Percentiles rank a stretch among this genome's conserved stretches.
Evolutionary conservation across 1,284 basidiomycete genomes (phyloP).

Genomic region (Athelia sp.): DNA sequence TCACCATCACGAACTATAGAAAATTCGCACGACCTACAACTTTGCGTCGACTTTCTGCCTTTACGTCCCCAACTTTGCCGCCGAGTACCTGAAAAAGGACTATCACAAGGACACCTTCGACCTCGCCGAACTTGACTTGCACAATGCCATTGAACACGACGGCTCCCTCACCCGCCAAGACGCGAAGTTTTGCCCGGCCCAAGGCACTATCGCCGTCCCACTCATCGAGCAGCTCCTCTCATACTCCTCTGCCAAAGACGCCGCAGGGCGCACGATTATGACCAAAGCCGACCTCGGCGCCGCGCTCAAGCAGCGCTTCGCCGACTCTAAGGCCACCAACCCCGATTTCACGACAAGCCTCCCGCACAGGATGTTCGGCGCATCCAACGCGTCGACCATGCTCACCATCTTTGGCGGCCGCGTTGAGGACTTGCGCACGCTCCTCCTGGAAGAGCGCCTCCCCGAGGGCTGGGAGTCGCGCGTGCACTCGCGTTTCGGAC

Average conservation of each 20-base stretch:
- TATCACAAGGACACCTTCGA: slow-evolving; percentile 59
- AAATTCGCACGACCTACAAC: slow-evolving; percentile 57
- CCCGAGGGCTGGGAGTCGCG: slow-evolving; percentile 67
- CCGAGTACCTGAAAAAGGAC: slow-evolving; percentile 43
- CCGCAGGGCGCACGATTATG: slow-evolving; percentile 39
- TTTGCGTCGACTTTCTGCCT: slow-evolving; percentile 62
- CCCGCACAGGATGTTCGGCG: slow-evolving; percentile 58
- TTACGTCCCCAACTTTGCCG: slow-evolving; percentile 47
- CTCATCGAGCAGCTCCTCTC: slow-evolving; percentile 55
- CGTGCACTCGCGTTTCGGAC: slow-evolving; percentile 44
- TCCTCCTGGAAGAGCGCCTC: slow-evolving; percentile 62
- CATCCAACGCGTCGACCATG: slow-evolving; percentile 57
- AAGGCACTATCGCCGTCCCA: slow-evolving; percentile 41
- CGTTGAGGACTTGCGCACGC: slow-evolving; percentile 45
- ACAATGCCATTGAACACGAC: slow-evolving; percentile 79
- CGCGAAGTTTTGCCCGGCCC: slow-evolving; percentile 39
- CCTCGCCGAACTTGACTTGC: slow-evolving; percentile 57
- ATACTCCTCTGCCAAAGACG: slow-evolving; percentile 53
- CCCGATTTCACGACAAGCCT: slow-evolving; percentile 43
- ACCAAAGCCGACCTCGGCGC: slow-evolving; percentile 54
- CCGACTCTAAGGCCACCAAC: slow-evolving; percentile 47
- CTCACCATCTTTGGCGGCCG: slow-evolving; percentile 62
- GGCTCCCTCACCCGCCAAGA: slow-evolving; percentile 54
- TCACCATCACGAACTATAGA: slow-evolving; percentile 5
- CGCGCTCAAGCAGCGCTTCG: slow-evolving; percentile 51